Percentiles rank a stretch among this genome's conserved stretches.
phyloP scores from a whole-genome alignment of 768 basidiomycete genomes.

The Ramaria sp. region DNA sequence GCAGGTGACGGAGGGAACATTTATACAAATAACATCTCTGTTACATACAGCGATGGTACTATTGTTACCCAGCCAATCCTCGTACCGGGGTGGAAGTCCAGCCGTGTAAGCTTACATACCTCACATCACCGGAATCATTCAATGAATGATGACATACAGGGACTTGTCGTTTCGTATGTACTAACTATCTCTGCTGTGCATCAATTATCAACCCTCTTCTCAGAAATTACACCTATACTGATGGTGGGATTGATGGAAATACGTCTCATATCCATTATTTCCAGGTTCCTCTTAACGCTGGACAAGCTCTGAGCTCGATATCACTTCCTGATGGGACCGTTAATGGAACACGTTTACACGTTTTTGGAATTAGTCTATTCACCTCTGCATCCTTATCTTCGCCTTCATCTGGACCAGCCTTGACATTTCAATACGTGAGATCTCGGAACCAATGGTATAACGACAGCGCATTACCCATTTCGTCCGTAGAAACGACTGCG shows the following conservation, averaged over 20 bases:
- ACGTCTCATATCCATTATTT: conserved; percentile 36
- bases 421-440: conserved; percentile 13
- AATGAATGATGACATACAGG: neutral
- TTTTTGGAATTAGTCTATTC: conserved; percentile 14
- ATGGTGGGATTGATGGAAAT: conserved; percentile 30
- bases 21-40: conserved; percentile 18
- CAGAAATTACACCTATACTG: conserved; percentile 25
- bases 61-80: conserved; percentile 16
- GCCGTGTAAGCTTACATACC: conserved; percentile 24
- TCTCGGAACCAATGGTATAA: conserved; percentile 6
- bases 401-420: conserved; percentile 18
- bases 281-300: conserved; percentile 26
- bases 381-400: conserved; percentile 22
- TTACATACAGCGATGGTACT: neutral
- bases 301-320: conserved; percentile 30
- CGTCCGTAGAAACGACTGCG: neutral
- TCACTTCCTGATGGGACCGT: conserved; percentile 27
- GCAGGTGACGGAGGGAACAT: conserved; percentile 37
- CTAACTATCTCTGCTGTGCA: neutral
- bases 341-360: conserved; percentile 25
- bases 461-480: neutral
- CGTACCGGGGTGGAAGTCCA: conserved; percentile 39
- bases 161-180: conserved; percentile 21
- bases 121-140: conserved; percentile 16
- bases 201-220: neutral